Percentiles rank a stretch among this genome's conserved stretches.
These are phyloP conservation scores for Teratosphaeria destructans DNA, from an alignment of 2,329 filamentous ascomycete genomes.

Conservation along the genomic window DNA sequence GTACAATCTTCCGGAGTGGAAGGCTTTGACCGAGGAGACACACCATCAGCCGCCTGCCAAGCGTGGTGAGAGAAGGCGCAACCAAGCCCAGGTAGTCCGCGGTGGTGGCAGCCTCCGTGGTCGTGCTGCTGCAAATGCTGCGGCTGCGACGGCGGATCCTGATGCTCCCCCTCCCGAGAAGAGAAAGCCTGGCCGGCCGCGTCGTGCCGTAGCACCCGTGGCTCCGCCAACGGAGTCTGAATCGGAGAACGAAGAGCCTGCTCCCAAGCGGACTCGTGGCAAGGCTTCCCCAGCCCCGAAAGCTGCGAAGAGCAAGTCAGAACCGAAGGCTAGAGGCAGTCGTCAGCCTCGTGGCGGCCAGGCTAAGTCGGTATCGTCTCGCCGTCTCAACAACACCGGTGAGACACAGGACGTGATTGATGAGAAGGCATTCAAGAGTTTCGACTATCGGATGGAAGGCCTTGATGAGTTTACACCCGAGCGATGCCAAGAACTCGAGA, in stretches of 20 bases:
- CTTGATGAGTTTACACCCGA: slow-evolving; percentile 82
- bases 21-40: slow-evolving; percentile 81
- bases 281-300: slow-evolving; percentile 31
- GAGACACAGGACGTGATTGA: slow-evolving; percentile 73
- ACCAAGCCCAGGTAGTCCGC: slow-evolving; percentile 38
- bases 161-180: slow-evolving; percentile 29
- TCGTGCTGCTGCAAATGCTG: slow-evolving; percentile 15
- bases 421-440: slow-evolving; percentile 80
- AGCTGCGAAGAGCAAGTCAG: slow-evolving; percentile 41
- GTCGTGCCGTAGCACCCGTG: slow-evolving; percentile 21
- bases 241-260: slow-evolving; percentile 16
- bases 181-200: slow-evolving; percentile 40
- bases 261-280: slow-evolving; percentile 16
- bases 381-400: slow-evolving; percentile 73
- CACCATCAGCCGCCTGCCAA: slow-evolving; percentile 91
- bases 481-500: slow-evolving; percentile 87
- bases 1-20: slow-evolving; percentile 96
- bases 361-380: slow-evolving; percentile 67
- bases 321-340: slow-evolving; percentile 12
- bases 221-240: slow-evolving; percentile 21
- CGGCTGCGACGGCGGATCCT: slow-evolving; percentile 14
- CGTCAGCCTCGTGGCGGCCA: slow-evolving; percentile 48
- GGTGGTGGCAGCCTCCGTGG: slow-evolving; percentile 21
- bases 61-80: slow-evolving; percentile 67
- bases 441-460: slow-evolving; percentile 77